Evolutionary conservation across 208 protist genomes (phyloP), one percentile per base, ranked within the genome.

Genomic region (Trypanosomatidae sp.): DNA sequence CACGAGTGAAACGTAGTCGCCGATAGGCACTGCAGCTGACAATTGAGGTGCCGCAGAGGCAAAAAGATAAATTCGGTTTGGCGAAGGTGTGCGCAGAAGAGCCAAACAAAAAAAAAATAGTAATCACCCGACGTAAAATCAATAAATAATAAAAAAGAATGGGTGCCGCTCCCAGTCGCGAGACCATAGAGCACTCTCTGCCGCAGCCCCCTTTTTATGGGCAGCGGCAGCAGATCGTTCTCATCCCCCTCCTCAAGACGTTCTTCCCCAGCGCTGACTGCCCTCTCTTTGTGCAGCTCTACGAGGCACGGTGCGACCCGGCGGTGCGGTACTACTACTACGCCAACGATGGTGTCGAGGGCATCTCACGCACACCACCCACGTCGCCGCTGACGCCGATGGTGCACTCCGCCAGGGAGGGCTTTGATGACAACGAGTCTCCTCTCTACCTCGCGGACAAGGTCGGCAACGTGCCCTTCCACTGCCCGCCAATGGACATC

Each of bases 311-410:
- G 13, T 75, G 69, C 56, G 85, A 90, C 60, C 80, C 88, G 8
- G 85, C 82, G 36, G 88, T 93, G 69, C 85, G 86, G 12, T 93
- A 93, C 76, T 89, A 92, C 77, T 74, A 81, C 62, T 81, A 85
- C 28, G 47, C 75, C 9, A 46, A 78, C 25, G 69, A 86, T 13
- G 65, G 52, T 8, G 39, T 58, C 15, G 17, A 22, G n/a, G 15
- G 62, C 39, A 43, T 50, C 25, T n/a, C n/a, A n/a, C 36, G 41
- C 4, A 33, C 68, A 13, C 30, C 47, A 44, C 49, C 60, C 2
- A 50, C 69, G 15, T 58, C 68, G 19, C 68, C 69, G 68, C 19
- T 60, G 52, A 53, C 69, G 28, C 39, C 62, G 69, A 56, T 17
- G 66, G 66, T 44, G 33, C 33, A 52, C 41, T 15, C 68, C 17